Base-by-base conservation (phyloP, 495 filamentous ascomycete genomes). In the Annulohypoxylon maeteangense region DNA sequence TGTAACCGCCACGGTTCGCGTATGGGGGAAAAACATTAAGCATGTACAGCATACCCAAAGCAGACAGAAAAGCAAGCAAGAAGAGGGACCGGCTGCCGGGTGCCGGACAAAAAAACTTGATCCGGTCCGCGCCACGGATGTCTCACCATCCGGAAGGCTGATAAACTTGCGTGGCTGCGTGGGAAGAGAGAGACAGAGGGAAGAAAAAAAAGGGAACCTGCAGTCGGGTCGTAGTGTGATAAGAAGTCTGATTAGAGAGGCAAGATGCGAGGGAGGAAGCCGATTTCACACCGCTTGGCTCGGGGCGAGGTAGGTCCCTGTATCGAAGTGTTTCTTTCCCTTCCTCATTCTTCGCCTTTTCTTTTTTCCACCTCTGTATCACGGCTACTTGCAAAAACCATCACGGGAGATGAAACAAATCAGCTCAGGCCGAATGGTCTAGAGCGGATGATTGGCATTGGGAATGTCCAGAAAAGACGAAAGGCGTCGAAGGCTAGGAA, bases 51-150 rank as follows among this genome's bases (percentile, higher is more conserved):
- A n/a, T 27, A 51, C 12, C 22, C 25, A 23, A 56, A 25, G 42
- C 29, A 22, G 31, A 50, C 18, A 14, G n/a, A n/a, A n/a, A n/a
- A n/a, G n/a, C n/a, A n/a, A n/a, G n/a, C n/a, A n/a, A n/a, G n/a
- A 40, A 40, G 14, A 14, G 14, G n/a, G 11, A 14, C 62, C 58
- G 53, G 58, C 48, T 68, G 53, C 69, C 69, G 69, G 45, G 34
- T 55, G 58, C 63, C 69, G 65, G 60, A 56, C 47, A 48, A 55
- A 47, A 36, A 68, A 56, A 32, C 42, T 27, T 65, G 55, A 51
- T 38, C 60, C 65, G 70, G 70, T 55, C 65, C 65, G 70, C 65
- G 65, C 60, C 70, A 68, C 65, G 45, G 65, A 59, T 67, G 69
- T 67, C 69, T 72, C 58, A 67, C 58, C 50, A 59, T 25, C 25